These are phyloP conservation scores for Talaromyces amestolkiae DNA, from an alignment of 2,329 filamentous ascomycete genomes.

Conservation along the genomic window DNA sequence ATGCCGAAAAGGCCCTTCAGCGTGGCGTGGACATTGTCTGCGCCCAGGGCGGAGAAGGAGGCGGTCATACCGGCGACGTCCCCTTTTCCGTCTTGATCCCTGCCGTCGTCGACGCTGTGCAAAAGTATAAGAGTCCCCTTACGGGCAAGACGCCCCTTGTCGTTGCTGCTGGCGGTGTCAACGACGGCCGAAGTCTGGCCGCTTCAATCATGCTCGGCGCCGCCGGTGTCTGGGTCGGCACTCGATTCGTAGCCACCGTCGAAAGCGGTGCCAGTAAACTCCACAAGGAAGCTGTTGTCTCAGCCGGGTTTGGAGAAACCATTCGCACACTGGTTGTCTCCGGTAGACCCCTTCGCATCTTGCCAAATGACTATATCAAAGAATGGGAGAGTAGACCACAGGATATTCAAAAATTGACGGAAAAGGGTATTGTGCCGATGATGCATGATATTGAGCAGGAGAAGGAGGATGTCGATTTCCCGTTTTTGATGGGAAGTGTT, in stretches of 20 bases:
- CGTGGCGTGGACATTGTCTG: constrained; percentile 88
- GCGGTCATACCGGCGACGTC: constrained; percentile 87
- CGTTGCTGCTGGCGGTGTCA: constrained; percentile 84
- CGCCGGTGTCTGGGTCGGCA: constrained; percentile 88
- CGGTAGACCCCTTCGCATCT: constrained; percentile 76
- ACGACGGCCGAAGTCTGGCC: constrained; percentile 76
- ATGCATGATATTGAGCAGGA: constrained; percentile 79
- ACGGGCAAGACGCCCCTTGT: constrained; percentile 72
- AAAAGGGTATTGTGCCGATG: constrained; percentile 74
- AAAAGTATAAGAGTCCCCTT: constrained; percentile 67
- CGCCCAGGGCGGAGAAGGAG: constrained; percentile 88
- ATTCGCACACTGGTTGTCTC: constrained; percentile 77
- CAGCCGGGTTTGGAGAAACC: constrained; percentile 76
- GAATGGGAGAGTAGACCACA: constrained; percentile 75
- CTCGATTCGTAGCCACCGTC: constrained; percentile 77
- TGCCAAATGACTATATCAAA: constrained; percentile 78
- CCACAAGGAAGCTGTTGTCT: constrained; percentile 82
- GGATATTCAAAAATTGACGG: constrained; percentile 72
- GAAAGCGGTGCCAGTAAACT: constrained; percentile 78
- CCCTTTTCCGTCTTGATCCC: constrained; percentile 84
- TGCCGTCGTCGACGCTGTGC: constrained; percentile 79
- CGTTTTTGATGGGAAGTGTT: constrained; percentile 92
- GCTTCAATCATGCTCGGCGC: constrained; percentile 84
- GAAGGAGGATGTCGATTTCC: constrained; percentile 79
- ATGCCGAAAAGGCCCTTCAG: constrained; percentile 83